phyloP scores from a whole-genome alignment of 1,284 basidiomycete genomes.

The Puccinia coronata region DNA sequence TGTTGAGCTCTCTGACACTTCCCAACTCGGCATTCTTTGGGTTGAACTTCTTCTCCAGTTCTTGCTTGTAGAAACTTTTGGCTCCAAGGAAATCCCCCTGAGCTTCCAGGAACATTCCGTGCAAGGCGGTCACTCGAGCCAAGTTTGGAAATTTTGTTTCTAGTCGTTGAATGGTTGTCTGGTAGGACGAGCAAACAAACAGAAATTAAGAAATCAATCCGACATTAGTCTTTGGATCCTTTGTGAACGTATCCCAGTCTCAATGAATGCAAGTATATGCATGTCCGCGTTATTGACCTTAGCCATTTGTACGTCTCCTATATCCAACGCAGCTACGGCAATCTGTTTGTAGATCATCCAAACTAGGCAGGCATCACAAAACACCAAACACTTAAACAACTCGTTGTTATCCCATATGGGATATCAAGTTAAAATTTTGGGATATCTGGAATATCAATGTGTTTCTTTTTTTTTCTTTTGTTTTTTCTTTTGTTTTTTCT shows the following conservation, averaged over 20 bases:
- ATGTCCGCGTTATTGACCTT: slow-evolving; percentile 65
- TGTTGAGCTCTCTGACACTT: slow-evolving; percentile 68
- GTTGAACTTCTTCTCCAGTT: slow-evolving; percentile 64
- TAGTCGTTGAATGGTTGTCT: slow-evolving; percentile 72
- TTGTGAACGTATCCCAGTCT: neutral
- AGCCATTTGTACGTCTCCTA: slow-evolving; percentile 75
- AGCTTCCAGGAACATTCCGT: slow-evolving; percentile 81
- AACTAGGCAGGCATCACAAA: slow-evolving; percentile 46
- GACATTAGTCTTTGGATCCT: neutral
- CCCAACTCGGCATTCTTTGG: slow-evolving; percentile 27
- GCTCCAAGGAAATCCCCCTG: slow-evolving; percentile 63
- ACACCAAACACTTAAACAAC: too few species aligned
- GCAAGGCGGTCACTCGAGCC: slow-evolving; percentile 77
- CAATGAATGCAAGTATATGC: too few species aligned
- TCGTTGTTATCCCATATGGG: too few species aligned
- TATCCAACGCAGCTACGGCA: slow-evolving; percentile 79
- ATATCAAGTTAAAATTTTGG: too few species aligned
- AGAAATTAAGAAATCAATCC: neutral
- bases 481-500: too few species aligned
- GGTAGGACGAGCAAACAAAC: neutral
- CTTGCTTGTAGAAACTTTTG: slow-evolving; percentile 69
- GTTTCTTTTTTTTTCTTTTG: too few species aligned
- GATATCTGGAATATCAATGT: too few species aligned
- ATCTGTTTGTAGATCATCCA: slow-evolving; percentile 89
- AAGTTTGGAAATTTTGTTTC: slow-evolving; percentile 74